phyloP scores from a whole-genome alignment of 1,284 basidiomycete species.

The Peniophora sp. region DNA sequence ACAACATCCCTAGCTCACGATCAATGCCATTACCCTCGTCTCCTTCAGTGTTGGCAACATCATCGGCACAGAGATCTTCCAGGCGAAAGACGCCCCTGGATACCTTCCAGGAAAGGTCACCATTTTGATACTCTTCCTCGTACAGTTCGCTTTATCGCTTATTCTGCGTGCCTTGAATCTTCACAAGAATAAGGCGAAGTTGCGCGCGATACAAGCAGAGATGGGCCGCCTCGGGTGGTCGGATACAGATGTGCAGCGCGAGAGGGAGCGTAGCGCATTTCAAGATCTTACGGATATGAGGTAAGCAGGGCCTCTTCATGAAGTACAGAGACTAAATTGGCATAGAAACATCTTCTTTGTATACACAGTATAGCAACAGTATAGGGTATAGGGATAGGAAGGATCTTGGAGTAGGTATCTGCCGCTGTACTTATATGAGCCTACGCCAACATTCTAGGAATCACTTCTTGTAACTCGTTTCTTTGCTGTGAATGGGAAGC shows the following conservation, averaged over 20 bases:
- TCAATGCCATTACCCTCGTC: slow-evolving; percentile 54
- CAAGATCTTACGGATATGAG: slow-evolving; percentile 56
- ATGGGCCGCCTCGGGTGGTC: slow-evolving; percentile 46
- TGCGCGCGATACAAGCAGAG: slow-evolving; percentile 30
- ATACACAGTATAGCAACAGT: slow-evolving; percentile 25
- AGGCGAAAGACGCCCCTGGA: slow-evolving; percentile 51
- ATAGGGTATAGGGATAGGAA: too few species aligned
- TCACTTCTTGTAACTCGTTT: too few species aligned
- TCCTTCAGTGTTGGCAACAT: slow-evolving; percentile 54
- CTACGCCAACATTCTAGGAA: too few species aligned
- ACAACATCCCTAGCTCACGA: slow-evolving; percentile 27
- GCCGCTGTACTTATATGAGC: too few species aligned
- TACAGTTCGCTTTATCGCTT: slow-evolving; percentile 41
- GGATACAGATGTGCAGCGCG: slow-evolving; percentile 44
- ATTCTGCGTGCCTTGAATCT: slow-evolving; percentile 49
- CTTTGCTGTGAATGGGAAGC: too few species aligned
- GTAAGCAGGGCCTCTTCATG: slow-evolving; percentile 21
- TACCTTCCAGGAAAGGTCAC: slow-evolving; percentile 59
- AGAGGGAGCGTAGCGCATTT: slow-evolving; percentile 54
- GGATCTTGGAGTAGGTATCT: too few species aligned
- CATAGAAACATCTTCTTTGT: slow-evolving; percentile 26
- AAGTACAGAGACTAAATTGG: slow-evolving; percentile 2
- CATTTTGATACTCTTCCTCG: slow-evolving; percentile 50
- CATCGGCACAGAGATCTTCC: slow-evolving; percentile 54
- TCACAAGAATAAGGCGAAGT: slow-evolving; percentile 46